phyloP scores from a whole-genome alignment of 2,329 filamentous ascomycete species.

The Colletotrichum noveboracense region DNA sequence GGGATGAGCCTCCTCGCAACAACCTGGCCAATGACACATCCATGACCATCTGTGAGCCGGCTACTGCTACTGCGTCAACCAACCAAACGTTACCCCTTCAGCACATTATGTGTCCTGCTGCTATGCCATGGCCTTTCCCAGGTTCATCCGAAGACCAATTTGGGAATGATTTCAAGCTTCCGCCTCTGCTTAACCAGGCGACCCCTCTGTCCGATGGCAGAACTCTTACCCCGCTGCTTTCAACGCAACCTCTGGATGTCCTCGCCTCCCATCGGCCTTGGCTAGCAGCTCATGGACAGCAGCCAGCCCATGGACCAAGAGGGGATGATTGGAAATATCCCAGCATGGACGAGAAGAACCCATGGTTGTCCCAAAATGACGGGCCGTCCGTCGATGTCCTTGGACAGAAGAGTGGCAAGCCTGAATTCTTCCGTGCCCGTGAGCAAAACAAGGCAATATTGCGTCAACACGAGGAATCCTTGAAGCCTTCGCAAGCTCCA shows the following conservation, averaged over 20 bases:
- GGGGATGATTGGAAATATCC: not conserved
- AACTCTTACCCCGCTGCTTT: not conserved
- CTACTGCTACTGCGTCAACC: not conserved
- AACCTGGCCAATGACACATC: not conserved
- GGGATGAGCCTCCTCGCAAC: not conserved
- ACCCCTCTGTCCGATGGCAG: not conserved
- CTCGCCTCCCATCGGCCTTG: not conserved
- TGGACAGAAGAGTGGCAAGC: conserved; percentile 40
- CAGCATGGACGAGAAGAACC: not conserved
- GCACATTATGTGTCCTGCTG: not conserved
- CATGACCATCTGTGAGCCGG: not conserved
- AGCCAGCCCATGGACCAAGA: not conserved
- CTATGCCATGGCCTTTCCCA: not conserved
- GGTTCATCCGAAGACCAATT: not conserved
- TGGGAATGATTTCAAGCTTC: not conserved
- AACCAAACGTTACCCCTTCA: not conserved
- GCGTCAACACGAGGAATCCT: not conserved
- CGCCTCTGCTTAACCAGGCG: not conserved
- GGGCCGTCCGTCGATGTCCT: conserved; percentile 30
- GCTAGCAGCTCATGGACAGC: not conserved
- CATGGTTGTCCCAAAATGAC: not conserved
- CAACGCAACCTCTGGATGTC: not conserved
- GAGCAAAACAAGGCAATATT: conserved; percentile 36
- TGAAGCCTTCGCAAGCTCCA: not conserved
- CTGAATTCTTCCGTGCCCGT: conserved; percentile 44